Conservation (phyloP, 768 basidiomycete species). For the Postia placenta region DNA sequence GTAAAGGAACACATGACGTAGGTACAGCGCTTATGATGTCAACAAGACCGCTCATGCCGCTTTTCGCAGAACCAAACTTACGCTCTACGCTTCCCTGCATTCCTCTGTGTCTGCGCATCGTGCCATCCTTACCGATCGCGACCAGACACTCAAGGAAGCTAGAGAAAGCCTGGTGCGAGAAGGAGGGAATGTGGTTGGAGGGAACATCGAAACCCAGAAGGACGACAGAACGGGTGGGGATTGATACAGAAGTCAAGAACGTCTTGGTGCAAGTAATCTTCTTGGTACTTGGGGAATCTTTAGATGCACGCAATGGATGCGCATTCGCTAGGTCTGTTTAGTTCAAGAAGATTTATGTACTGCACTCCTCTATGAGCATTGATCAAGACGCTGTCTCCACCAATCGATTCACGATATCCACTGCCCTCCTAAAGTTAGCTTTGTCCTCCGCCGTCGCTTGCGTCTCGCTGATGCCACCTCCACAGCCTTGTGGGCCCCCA, state of each 20-base stretch:
- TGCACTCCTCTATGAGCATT: no score
- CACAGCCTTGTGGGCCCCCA: conserved; percentile 56
- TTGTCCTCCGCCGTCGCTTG: conserved; percentile 56
- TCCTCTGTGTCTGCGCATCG: conserved; percentile 36
- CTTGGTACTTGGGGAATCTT: no score
- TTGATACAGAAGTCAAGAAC: background rate
- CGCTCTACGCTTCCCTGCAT: conserved; percentile 40
- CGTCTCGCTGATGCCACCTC: conserved; percentile 40
- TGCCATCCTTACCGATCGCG: conserved; percentile 33
- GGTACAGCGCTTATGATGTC: no score
- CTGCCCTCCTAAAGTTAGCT: conserved; percentile 61
- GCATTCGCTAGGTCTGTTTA: no score
- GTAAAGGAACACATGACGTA: conserved; percentile 47
- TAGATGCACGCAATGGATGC: no score
- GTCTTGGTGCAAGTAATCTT: background rate
- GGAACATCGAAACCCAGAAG: background rate
- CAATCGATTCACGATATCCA: conserved; percentile 56
- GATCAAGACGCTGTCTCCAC: conserved; percentile 19
- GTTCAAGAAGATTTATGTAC: no score
- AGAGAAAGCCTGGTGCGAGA: conserved; percentile 33
- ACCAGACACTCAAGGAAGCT: conserved; percentile 28
- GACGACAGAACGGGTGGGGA: background rate
- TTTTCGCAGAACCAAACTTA: conserved; percentile 36
- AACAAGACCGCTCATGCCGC: no score
- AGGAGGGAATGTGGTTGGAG: conserved; percentile 31